Evolutionary conservation across 2,329 filamentous ascomycete genomes (phyloP), one percentile per base, ranked within the genome.

Genomic region (Boeremia lycopersici): DNA sequence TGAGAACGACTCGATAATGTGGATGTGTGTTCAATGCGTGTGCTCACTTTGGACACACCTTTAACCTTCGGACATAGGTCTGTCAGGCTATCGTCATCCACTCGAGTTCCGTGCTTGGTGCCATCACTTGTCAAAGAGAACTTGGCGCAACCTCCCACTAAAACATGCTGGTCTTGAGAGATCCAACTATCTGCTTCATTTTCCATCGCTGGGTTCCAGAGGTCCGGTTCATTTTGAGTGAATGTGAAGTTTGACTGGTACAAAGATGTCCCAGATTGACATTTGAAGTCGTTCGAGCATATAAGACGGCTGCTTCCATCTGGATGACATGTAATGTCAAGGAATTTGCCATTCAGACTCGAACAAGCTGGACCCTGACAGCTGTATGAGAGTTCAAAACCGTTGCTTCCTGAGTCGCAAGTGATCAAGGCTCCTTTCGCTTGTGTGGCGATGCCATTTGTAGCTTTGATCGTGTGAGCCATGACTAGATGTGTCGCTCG

Each of bases 211-310:
- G 63, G 64, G 19, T 46, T 61, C 48, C 61, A 52, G 4, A 56
- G 57, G 49, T 67, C 65, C 3, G 57, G 55, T 19, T 65, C 57
- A 19, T 61, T 66, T 34, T 68, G 65, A 11, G 31, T 50, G 47
- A 67, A 68, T 13, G 62, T 67, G 38, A 67, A 67, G 45, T 67
- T 67, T 7, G 65, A 65, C 15, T 57, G 48, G 40, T 62, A 65
- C 4, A 54, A 61, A 6, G 47, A 56, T 23, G 59, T 58, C 2
- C 58, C 61, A 2, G 30, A 17, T 4, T 61, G 56, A 36, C 64
- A 68, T 50, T 63, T 61, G 33, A 56, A 30, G 8, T 58, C 40
- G 40, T 63, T 68, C 19, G 62, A 67, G 41, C 65, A 68, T 44
- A 48, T 49, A 13, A 64, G 45, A 30, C 19, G 48, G 13, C 45